Percentiles rank a stretch among this genome's conserved stretches.
Conservation (phyloP, 2,329 filamentous ascomycete species). For the Cercospora sp. region DNA sequence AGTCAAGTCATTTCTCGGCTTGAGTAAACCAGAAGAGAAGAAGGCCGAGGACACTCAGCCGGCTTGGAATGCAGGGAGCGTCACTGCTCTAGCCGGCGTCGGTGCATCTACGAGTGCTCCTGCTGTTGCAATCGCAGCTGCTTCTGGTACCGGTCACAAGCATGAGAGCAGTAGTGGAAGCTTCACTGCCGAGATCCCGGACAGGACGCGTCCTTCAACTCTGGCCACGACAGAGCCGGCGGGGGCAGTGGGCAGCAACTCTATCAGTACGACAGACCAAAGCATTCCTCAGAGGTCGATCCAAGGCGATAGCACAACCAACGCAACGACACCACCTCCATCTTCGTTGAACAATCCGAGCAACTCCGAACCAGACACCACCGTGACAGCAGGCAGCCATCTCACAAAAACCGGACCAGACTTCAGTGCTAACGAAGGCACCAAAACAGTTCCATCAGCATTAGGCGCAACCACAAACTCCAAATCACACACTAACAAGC, state of each 20-base stretch:
- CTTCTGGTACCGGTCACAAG: slow-evolving; percentile 13
- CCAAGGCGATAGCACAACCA: neutral
- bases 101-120: slow-evolving; percentile 18
- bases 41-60: slow-evolving; percentile 17
- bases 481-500: slow-evolving; percentile 9
- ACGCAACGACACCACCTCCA: neutral
- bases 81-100: slow-evolving; percentile 9
- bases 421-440: slow-evolving; percentile 12
- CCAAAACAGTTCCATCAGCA: slow-evolving; percentile 8
- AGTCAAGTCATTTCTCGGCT: slow-evolving; percentile 29
- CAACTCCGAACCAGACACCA: neutral
- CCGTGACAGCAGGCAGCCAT: slow-evolving; percentile 7
- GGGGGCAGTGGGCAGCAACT: neutral
- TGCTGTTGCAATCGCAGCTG: slow-evolving; percentile 17
- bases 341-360: neutral
- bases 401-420: slow-evolving; percentile 1
- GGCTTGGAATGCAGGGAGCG: slow-evolving; percentile 14
- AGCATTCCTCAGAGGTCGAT: neutral
- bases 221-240: neutral
- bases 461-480: neutral
- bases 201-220: slow-evolving; percentile 12
- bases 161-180: slow-evolving; percentile 5
- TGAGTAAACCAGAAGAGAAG: slow-evolving; percentile 22
- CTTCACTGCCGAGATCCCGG: slow-evolving; percentile 21
- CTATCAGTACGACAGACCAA: neutral